Percentiles rank a stretch among this genome's conserved stretches.
Evolutionary conservation across 441 rosid genomes (phyloP).

Genomic region (Cnidoscolus chayamansa): DNA sequence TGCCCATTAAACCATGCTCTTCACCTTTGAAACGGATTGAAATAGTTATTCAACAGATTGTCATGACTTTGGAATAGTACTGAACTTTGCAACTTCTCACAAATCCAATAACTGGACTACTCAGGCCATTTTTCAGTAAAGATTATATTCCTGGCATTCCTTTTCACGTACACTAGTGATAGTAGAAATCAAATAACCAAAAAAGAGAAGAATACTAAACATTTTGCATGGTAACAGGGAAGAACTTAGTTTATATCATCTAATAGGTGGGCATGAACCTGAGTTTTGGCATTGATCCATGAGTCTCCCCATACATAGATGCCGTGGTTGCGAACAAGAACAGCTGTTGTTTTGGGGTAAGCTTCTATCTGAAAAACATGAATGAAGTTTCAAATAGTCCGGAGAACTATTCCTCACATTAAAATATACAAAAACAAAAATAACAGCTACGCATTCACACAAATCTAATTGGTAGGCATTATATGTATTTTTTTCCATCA

Average conservation of each 20-base stretch:
- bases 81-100: no score
- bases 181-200: not conserved
- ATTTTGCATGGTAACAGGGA: not conserved
- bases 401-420: constrained; percentile 4
- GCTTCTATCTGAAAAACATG: constrained; percentile 62
- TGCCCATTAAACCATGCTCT: constrained; percentile 1
- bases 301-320: constrained; percentile 95
- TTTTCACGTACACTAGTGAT: not conserved
- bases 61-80: no score
- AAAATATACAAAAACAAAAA: not conserved
- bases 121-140: not conserved
- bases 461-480: no score
- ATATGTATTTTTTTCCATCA: no score
- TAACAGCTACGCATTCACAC: no score
- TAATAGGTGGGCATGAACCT: constrained; percentile 46
- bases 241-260: not conserved
- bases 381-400: constrained; percentile 4
- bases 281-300: constrained; percentile 98
- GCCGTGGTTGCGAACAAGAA: constrained; percentile 95
- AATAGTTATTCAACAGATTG: no score
- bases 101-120: not conserved
- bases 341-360: constrained; percentile 91
- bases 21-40: not conserved
- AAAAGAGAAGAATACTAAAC: not conserved
- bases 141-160: not conserved